Evolutionary conservation across 1,284 basidiomycete genomes (phyloP).

Genomic region (Heterobasidion occidentale): DNA sequence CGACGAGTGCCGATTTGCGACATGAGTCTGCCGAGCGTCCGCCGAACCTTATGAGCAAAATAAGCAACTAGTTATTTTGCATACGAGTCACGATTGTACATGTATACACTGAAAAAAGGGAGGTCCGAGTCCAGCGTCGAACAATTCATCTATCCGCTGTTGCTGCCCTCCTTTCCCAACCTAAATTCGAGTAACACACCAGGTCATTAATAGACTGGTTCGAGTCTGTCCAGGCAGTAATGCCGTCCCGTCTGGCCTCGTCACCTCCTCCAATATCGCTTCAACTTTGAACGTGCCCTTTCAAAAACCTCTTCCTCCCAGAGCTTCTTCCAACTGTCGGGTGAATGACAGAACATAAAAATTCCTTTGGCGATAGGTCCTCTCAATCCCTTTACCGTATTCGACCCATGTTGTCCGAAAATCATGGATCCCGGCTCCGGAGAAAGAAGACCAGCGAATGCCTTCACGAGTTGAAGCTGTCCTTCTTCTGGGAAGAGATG

Average conservation of each 20-base stretch:
- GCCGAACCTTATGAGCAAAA: too few species aligned
- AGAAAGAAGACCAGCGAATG: slow-evolving; percentile 28
- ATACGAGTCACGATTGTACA: too few species aligned
- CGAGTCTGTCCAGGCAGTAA: background rate
- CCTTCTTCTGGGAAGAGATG: slow-evolving; percentile 36
- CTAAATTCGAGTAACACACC: background rate
- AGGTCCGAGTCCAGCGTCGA: too few species aligned
- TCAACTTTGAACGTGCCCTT: slow-evolving; percentile 20
- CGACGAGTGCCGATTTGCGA: too few species aligned
- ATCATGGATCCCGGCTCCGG: slow-evolving; percentile 24
- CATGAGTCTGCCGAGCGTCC: too few species aligned
- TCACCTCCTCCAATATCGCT: background rate
- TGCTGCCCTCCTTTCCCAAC: too few species aligned
- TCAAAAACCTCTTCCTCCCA: slow-evolving; percentile 23
- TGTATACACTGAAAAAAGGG: too few species aligned
- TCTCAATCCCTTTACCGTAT: slow-evolving; percentile 1
- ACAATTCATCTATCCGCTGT: too few species aligned
- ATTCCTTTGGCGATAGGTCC: background rate
- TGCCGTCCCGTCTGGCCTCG: background rate
- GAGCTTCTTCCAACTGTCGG: slow-evolving; percentile 20
- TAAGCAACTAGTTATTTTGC: too few species aligned
- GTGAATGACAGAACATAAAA: slow-evolving; percentile 14
- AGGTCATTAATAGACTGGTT: background rate
- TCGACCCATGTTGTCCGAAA: slow-evolving; percentile 20
- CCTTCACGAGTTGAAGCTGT: slow-evolving; percentile 28